Conservation (phyloP, 192 early-diverging fungal species). For the Linnemannia elongata region DNA sequence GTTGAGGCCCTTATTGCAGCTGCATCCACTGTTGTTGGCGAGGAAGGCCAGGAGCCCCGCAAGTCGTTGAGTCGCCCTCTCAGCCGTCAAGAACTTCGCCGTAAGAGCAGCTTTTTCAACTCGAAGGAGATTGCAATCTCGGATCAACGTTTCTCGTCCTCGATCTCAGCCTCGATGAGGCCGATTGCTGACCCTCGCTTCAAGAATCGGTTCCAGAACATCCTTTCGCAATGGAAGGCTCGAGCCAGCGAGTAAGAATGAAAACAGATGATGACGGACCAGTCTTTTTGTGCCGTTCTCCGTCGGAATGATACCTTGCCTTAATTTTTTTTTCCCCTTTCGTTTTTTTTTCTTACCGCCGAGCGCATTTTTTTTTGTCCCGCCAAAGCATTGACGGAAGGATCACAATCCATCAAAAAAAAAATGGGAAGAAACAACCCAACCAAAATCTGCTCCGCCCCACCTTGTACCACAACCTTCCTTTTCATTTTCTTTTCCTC, state of each 20-base stretch:
- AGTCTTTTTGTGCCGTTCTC: not conserved
- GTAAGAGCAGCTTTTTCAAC: slow-evolving; percentile 57
- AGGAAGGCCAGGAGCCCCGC: slow-evolving; percentile 12
- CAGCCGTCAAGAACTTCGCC: slow-evolving; percentile 47
- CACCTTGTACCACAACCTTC: not conserved
- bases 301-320: not conserved
- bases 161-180: slow-evolving; percentile 26
- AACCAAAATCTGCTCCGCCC: slow-evolving; percentile 10
- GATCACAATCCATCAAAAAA: not conserved
- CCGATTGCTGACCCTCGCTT: slow-evolving; percentile 49
- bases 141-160: slow-evolving; percentile 32
- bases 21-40: not conserved
- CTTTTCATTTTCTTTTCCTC: not conserved
- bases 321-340: not conserved
- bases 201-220: slow-evolving; percentile 48
- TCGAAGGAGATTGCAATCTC: slow-evolving; percentile 43
- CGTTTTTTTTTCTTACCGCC: not conserved
- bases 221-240: slow-evolving; percentile 45
- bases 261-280: not conserved
- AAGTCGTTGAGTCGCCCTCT: slow-evolving; percentile 28
- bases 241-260: slow-evolving; percentile 12
- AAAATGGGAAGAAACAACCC: not conserved
- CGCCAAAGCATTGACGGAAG: not conserved
- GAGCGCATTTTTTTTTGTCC: slow-evolving; percentile 1
- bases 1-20: not conserved